Evolutionary conservation across 2,329 filamentous ascomycete genomes (phyloP).

Genomic region (Rasamsonia emersonii): DNA sequence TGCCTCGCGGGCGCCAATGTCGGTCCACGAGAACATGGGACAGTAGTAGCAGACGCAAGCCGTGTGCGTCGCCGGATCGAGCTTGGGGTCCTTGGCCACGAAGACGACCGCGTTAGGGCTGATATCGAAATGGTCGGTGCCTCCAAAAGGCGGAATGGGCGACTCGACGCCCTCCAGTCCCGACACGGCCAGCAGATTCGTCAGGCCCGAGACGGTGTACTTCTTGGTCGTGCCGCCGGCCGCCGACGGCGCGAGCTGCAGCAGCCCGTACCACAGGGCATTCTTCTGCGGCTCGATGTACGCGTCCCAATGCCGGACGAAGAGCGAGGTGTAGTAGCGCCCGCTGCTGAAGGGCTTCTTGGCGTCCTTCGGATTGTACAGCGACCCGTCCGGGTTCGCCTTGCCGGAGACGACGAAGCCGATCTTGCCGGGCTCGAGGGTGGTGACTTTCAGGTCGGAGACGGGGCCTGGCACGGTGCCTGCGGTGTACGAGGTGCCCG

Average conservation of each 20-base stretch:
- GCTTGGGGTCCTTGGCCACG: conserved; percentile 37
- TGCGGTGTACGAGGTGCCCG: conserved; percentile 35
- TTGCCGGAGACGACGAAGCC: conserved; percentile 41
- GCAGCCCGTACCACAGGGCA: conserved; percentile 41
- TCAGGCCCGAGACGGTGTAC: conserved; percentile 33
- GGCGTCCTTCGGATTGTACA: conserved; percentile 43
- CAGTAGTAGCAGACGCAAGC: conserved; percentile 39
- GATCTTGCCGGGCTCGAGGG: conserved; percentile 33
- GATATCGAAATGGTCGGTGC: conserved; percentile 39
- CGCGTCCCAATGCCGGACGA: conserved; percentile 46
- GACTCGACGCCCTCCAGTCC: conserved; percentile 34
- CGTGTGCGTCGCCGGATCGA: conserved; percentile 40
- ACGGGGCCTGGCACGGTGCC: conserved; percentile 39
- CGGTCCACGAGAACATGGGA: conserved; percentile 34
- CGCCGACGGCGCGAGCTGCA: conserved; percentile 33
- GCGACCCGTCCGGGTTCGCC: conserved; percentile 38
- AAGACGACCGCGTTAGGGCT: conserved; percentile 38
- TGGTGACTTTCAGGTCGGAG: conserved; percentile 38
- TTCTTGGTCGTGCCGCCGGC: conserved; percentile 29
- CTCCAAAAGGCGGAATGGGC: conserved; percentile 41
- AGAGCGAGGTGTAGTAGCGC: conserved; percentile 42
- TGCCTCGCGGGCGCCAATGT: conserved; percentile 22
- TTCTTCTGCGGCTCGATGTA: conserved; percentile 43
- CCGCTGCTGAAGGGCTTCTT: conserved; percentile 39
- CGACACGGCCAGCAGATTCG: conserved; percentile 34